Base-by-base conservation (phyloP, 1,284 basidiomycete species). In the Lentinula novae-zelandiae region DNA sequence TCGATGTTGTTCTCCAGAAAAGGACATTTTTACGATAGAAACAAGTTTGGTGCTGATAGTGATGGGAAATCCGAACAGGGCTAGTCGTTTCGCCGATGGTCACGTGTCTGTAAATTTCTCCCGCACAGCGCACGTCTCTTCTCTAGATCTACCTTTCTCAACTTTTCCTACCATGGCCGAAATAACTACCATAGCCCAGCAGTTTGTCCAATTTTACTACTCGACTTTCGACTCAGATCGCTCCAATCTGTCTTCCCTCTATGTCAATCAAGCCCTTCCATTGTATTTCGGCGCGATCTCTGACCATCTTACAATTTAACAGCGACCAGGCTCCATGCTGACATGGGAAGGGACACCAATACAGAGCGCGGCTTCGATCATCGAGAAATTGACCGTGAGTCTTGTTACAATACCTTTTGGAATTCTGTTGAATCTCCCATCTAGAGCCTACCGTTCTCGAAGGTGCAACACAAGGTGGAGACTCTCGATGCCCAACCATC, bases 401-500 rank as follows among this genome's bases (percentile, higher is more conserved):
- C n/a, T 20, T 8, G 42, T 50, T 5, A 6, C 5, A n/a, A 33
- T 38, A 33, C 22, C n/a, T 4, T 17, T 20, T 66, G 58, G 60
- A 58, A 59, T 20, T 33, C 20, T 36, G 10, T n/a, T 15, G 27
- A 49, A 50, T 5, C 3, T 31, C n/a, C 17, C 12, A 8, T 20
- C 57, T 71, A 98, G 94, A 69, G 69, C 56, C 81, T 98, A 44
- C 92, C 94, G 3, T 97, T 98, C 79, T 48, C 75, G 57, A 89
- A 86, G 68, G 94, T 98, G 48, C 76, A 79, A 66, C 96, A 98
- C 83, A 86, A 87, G 63, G 82, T 98, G 67, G 80, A 85, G 27
- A 98, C 95, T 5, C 77, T 88, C 60, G 96, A 98, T 73, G 92
- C 89, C 12, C 96, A 98, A 74, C 96, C 96, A 5, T 92, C 94